phyloP scores from a whole-genome alignment of 1,284 basidiomycete species.

The Tetrapyrgos nigripes region DNA sequence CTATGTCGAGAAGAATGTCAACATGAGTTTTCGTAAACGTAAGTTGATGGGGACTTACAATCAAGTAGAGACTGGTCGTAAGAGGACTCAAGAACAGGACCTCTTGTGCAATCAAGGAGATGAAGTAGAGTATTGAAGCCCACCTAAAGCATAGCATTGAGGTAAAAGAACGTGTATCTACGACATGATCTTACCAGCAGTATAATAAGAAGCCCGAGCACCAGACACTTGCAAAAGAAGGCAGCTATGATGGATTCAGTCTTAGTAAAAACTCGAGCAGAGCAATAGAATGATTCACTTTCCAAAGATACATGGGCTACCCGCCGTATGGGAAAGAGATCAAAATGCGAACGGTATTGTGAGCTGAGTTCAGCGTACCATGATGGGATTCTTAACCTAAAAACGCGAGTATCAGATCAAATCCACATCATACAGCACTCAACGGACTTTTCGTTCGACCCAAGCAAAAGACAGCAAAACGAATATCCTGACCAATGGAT shows the following conservation, averaged over 20 bases:
- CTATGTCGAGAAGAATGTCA: neutral
- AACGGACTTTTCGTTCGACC: slow-evolving; percentile 14
- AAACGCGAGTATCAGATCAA: neutral
- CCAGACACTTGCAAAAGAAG: slow-evolving; percentile 12
- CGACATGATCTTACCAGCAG: slow-evolving; percentile 8
- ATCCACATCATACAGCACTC: neutral
- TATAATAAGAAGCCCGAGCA: slow-evolving; percentile 13
- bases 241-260: slow-evolving; percentile 4
- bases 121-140: slow-evolving; percentile 16
- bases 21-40: neutral
- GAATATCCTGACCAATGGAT: slow-evolving; percentile 4
- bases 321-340: too few relatives aligned
- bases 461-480: slow-evolving; percentile 12
- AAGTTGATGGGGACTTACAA: slow-evolving; percentile 3
- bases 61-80: slow-evolving; percentile 16
- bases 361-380: slow-evolving; percentile 8
- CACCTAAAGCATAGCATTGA: slow-evolving; percentile 3
- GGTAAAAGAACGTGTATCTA: too few relatives aligned
- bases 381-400: slow-evolving; percentile 14
- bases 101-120: slow-evolving; percentile 16
- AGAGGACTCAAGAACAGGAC: slow-evolving; percentile 14
- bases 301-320: slow-evolving; percentile 14
- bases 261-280: neutral
- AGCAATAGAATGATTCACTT: neutral
- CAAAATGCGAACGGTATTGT: too few relatives aligned